These are phyloP conservation scores for Trichomonascus vanleenenianus DNA, from an alignment of 805 yeast species.

Conservation along the genomic window DNA sequence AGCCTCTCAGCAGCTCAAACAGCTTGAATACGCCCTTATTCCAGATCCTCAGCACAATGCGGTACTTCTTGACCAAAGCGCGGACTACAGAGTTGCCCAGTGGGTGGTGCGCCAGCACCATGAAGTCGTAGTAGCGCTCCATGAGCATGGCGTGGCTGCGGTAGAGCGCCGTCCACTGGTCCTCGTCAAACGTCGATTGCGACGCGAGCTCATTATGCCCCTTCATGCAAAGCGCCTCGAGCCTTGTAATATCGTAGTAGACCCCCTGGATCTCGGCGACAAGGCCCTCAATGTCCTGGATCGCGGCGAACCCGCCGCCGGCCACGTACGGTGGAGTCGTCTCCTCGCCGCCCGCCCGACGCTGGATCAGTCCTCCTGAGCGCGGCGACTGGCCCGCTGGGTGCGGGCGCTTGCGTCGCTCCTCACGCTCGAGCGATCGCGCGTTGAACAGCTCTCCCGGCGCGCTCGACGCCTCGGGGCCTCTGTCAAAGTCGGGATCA, in stretches of 20 bases:
- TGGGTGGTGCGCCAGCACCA: slow-evolving; percentile 20
- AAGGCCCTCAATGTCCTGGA: background rate
- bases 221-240: slow-evolving; percentile 13
- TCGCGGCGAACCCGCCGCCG: no score
- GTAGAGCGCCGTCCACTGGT: slow-evolving; percentile 10
- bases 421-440: slow-evolving; percentile 2
- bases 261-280: slow-evolving; percentile 12
- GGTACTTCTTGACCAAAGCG: slow-evolving; percentile 17
- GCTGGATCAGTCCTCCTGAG: no score
- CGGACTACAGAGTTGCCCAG: slow-evolving; percentile 13
- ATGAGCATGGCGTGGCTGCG: slow-evolving; percentile 13
- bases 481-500: slow-evolving; percentile 14
- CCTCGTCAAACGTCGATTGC: background rate
- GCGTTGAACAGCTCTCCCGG: slow-evolving; percentile 7
- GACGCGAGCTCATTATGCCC: slow-evolving; percentile 3
- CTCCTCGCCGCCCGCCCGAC: no score
- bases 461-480: slow-evolving; percentile 1
- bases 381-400: no score
- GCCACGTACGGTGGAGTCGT: no score
- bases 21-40: slow-evolving; percentile 21
- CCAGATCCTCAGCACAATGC: slow-evolving; percentile 20
- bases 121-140: slow-evolving; percentile 19
- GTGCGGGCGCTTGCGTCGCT: background rate
- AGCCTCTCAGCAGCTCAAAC: slow-evolving; percentile 15
- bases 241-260: slow-evolving; percentile 17